Percentiles rank a stretch among this genome's conserved stretches.
Conservation (phyloP, 2,329 filamentous ascomycete genomes). For the Ampelomyces quisqualis region DNA sequence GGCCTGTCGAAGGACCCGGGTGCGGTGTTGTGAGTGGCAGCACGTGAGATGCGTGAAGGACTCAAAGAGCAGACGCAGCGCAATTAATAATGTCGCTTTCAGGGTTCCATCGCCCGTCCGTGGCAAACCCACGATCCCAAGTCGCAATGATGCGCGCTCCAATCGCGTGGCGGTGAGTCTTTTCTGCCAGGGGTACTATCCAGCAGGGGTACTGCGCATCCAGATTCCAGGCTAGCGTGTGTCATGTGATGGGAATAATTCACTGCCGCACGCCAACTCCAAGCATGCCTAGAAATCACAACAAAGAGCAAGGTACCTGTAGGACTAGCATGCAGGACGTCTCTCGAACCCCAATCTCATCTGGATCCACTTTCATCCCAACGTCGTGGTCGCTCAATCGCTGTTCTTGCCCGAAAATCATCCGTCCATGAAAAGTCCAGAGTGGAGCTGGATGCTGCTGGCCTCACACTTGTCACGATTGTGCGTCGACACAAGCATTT, state of each 20-base stretch:
- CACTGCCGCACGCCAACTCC: too few species aligned
- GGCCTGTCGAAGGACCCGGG: neutral
- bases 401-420: constrained; percentile 8
- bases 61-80: neutral
- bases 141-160: constrained; percentile 8
- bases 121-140: constrained; percentile 34
- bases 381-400: constrained; percentile 44
- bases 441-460: too few species aligned
- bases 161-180: constrained; percentile 19
- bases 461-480: constrained; percentile 34
- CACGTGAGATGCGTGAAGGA: too few species aligned
- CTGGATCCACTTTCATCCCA: too few species aligned
- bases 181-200: constrained; percentile 32
- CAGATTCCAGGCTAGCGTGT: too few species aligned
- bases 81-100: neutral
- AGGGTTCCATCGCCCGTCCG: constrained; percentile 10
- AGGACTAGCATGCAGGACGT: too few species aligned
- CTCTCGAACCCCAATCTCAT: too few species aligned
- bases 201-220: too few species aligned
- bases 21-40: constrained; percentile 3
- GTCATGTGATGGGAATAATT: too few species aligned
- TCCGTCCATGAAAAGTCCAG: too few species aligned
- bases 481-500: constrained; percentile 27
- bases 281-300: too few species aligned
- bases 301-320: too few species aligned